Conservation (phyloP, 2,329 filamentous ascomycete genomes). For the Xylaria arbuscula region DNA sequence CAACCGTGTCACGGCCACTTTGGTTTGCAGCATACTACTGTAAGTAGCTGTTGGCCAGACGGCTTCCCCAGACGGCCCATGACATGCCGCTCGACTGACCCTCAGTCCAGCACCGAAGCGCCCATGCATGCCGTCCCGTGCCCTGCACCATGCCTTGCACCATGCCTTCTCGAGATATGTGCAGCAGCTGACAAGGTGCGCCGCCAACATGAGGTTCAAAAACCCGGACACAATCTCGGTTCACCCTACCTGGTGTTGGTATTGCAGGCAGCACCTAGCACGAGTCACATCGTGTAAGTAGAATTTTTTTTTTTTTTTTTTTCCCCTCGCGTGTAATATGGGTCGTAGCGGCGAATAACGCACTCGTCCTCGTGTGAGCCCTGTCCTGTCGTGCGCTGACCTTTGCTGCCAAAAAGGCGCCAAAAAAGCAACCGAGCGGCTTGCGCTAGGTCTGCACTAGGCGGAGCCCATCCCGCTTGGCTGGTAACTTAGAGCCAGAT, state of each 20-base stretch:
- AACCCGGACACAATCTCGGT: slow-evolving; percentile 9
- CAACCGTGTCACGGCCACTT: slow-evolving; percentile 12
- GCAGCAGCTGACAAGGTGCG: slow-evolving; percentile 31
- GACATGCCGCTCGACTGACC: slow-evolving; percentile 6
- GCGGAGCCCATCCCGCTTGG: slow-evolving; percentile 33
- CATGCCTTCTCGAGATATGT: slow-evolving; percentile 32
- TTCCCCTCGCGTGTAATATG: background rate
- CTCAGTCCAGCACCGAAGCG: slow-evolving; percentile 13
- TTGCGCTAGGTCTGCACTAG: slow-evolving; percentile 29
- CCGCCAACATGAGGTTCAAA: slow-evolving; percentile 14
- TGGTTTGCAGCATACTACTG: background rate
- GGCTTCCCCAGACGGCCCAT: slow-evolving; percentile 33
- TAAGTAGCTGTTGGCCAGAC: slow-evolving; percentile 25
- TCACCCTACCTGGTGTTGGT: background rate
- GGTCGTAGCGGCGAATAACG: slow-evolving; percentile 3
- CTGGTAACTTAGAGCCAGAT: slow-evolving; percentile 25
- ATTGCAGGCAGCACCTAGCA: slow-evolving; percentile 1
- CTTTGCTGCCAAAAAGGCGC: background rate
- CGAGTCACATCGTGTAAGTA: slow-evolving; percentile 14
- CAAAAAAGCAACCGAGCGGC: slow-evolving; percentile 18
- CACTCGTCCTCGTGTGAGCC: background rate
- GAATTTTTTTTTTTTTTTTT: too few species aligned
- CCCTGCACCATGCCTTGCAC: slow-evolving; percentile 35
- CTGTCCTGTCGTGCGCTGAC: background rate
- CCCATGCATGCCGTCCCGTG: slow-evolving; percentile 34